Evolutionary conservation across 2,329 filamentous ascomycete genomes (phyloP).

Genomic region (Colletotrichum lupini): DNA sequence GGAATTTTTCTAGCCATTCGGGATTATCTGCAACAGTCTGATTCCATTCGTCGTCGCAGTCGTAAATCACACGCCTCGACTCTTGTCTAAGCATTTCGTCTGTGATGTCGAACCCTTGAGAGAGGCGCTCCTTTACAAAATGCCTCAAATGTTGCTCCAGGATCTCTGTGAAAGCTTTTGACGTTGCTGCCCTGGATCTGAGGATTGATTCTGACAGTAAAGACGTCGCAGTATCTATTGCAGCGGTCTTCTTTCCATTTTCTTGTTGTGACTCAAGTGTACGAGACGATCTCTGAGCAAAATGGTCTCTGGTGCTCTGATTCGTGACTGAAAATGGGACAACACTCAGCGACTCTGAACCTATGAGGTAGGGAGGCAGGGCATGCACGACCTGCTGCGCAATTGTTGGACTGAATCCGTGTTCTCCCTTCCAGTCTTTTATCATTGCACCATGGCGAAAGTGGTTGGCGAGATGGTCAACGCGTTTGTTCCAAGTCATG

Average conservation of each 20-base stretch:
- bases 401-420: constrained; percentile 40
- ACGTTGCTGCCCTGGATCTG: constrained; percentile 16
- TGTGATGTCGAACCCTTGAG: constrained; percentile 15
- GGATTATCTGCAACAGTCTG: constrained; percentile 43
- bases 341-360: constrained; percentile 36
- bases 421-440: constrained; percentile 43
- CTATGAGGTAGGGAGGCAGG: constrained; percentile 42
- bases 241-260: background rate
- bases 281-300: constrained; percentile 35
- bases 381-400: constrained; percentile 39
- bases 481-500: too few relatives aligned
- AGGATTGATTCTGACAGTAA: background rate
- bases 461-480: constrained; percentile 43
- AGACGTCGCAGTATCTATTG: background rate
- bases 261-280: background rate
- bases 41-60: constrained; percentile 40
- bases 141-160: constrained; percentile 15
- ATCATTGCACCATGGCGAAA: constrained; percentile 43
- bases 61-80: constrained; percentile 41
- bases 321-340: constrained; percentile 44
- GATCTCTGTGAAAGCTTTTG: constrained; percentile 14
- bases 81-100: constrained; percentile 44
- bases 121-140: background rate
- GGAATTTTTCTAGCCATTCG: constrained; percentile 42
- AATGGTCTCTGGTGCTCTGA: constrained; percentile 37